Evolutionary conservation across 805 yeast genomes (phyloP).

Genomic region (Jamesozyma jinghongensis): DNA sequence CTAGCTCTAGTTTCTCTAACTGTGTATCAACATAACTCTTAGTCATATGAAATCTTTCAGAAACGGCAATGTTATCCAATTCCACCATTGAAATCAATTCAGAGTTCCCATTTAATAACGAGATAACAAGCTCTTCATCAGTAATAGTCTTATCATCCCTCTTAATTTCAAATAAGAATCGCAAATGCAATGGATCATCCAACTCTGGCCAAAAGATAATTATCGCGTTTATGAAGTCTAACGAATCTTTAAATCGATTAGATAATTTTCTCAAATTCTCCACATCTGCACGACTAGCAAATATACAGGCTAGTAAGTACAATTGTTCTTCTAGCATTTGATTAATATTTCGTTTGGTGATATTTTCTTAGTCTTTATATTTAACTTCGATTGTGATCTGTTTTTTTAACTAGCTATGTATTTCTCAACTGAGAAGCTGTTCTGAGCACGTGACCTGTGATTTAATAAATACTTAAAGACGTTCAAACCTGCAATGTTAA

Average conservation of each 20-base stretch:
- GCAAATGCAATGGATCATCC: slow-evolving; percentile 17
- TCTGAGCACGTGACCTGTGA: too few relatives aligned
- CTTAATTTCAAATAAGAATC: slow-evolving; percentile 8
- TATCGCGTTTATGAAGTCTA: slow-evolving; percentile 14
- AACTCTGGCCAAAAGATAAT: slow-evolving; percentile 29
- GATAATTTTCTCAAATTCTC: slow-evolving; percentile 5
- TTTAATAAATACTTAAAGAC: too few relatives aligned
- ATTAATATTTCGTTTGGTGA: background rate
- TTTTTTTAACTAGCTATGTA: background rate
- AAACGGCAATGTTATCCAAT: slow-evolving; percentile 11
- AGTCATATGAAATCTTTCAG: slow-evolving; percentile 9
- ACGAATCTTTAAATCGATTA: slow-evolving; percentile 6
- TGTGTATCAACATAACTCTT: slow-evolving; percentile 11
- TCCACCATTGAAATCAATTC: slow-evolving; percentile 19
- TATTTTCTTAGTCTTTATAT: background rate
- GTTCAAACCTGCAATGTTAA: too few relatives aligned
- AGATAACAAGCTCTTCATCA: slow-evolving; percentile 27
- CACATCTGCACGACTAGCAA: slow-evolving; percentile 20
- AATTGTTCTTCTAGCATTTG: slow-evolving; percentile 17
- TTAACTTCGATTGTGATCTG: background rate
- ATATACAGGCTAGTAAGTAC: slow-evolving; percentile 17
- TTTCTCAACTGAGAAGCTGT: too few relatives aligned
- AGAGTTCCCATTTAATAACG: slow-evolving; percentile 12
- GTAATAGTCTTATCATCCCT: slow-evolving; percentile 3
- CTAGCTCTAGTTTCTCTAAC: slow-evolving; percentile 4